phyloP scores from a whole-genome alignment of 805 yeast genomes.

The Candida suzukii region DNA sequence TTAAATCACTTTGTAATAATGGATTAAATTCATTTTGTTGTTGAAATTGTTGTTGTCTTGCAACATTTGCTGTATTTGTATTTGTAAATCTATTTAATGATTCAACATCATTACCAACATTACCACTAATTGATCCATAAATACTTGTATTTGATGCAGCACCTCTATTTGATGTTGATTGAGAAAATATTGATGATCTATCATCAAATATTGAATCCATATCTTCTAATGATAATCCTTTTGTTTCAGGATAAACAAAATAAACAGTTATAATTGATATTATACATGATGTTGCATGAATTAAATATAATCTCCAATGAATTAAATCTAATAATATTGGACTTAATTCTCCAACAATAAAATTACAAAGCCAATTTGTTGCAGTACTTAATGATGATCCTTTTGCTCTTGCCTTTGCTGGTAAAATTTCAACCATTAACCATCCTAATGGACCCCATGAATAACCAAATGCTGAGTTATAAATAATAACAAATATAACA shows the following conservation, averaged over 20 bases:
- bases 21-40: slow-evolving; percentile 1
- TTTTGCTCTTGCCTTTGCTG: slow-evolving; percentile 76
- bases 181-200: slow-evolving; percentile 23
- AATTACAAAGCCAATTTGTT: slow-evolving; percentile 88
- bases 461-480: slow-evolving; percentile 79
- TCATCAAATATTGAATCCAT: slow-evolving; percentile 90
- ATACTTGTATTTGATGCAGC: not conserved
- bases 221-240: slow-evolving; percentile 81
- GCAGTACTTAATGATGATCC: slow-evolving; percentile 91
- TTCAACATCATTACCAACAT: slow-evolving; percentile 1
- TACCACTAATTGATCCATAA: slow-evolving; percentile 5
- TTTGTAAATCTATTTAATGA: slow-evolving; percentile 1
- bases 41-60: slow-evolving; percentile 21
- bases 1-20: slow-evolving; percentile 1
- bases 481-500: slow-evolving; percentile 68
- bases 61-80: slow-evolving; percentile 14
- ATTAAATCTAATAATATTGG: slow-evolving; percentile 76
- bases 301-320: slow-evolving; percentile 72
- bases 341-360: slow-evolving; percentile 86
- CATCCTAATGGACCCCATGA: slow-evolving; percentile 96
- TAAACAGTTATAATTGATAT: slow-evolving; percentile 68
- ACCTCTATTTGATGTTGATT: slow-evolving; percentile 6
- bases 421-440: slow-evolving; percentile 83
- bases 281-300: slow-evolving; percentile 75
- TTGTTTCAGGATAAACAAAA: slow-evolving; percentile 80